Base-by-base conservation (phyloP, 495 filamentous ascomycete species). In the Tuber aestivum region DNA sequence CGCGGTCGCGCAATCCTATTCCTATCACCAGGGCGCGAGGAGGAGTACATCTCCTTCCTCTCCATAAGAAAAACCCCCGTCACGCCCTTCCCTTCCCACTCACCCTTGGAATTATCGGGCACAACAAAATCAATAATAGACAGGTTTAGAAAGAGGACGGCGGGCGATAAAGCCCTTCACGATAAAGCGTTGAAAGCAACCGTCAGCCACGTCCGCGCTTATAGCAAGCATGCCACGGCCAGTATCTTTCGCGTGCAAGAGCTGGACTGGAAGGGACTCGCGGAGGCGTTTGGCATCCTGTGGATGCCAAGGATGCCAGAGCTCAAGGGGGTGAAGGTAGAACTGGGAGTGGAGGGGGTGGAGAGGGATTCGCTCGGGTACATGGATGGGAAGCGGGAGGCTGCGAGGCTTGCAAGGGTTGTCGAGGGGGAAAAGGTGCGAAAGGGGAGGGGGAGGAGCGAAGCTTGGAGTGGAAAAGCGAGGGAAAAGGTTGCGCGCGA, bases 251-350 rank as follows among this genome's bases (percentile, higher is more conserved):
- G 93, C 7, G 86, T 95, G 6, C 82, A 86, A 14, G 92, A 95
- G 81, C 86, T 97, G 27, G 90, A 94, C 83, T 99, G 95, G 95
- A 85, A 87, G 56, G 92, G 92, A 68, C 84, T 96, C 2, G 95
- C 91, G 5, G 86, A 89, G 73, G 91, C 91, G 18, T 99, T 94
- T 92, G 92, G 90, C 0, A 86, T 99, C 14, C 85, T 98, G 56
- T 91, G 89, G 75, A 86, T 98, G 71, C 95, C 95, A 61, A 95
- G 92, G 83, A 99, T 99, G 95, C 95, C 96, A 0, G 95, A 99
- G 82, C 83, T 94, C 73, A 90, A 89, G 77, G 93, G 91, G 82
- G 85, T 88, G 0, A 90, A 93, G 79, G 85, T 87, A 50, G 86
- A 86, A 0, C 84, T 93, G 12, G 92, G 92, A 14, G 83, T 92